Percentiles rank a stretch among this genome's conserved stretches.
Evolutionary conservation across 1,139 yeast species (phyloP).

Genomic region (Saccharomycopsis hybrid): DNA sequence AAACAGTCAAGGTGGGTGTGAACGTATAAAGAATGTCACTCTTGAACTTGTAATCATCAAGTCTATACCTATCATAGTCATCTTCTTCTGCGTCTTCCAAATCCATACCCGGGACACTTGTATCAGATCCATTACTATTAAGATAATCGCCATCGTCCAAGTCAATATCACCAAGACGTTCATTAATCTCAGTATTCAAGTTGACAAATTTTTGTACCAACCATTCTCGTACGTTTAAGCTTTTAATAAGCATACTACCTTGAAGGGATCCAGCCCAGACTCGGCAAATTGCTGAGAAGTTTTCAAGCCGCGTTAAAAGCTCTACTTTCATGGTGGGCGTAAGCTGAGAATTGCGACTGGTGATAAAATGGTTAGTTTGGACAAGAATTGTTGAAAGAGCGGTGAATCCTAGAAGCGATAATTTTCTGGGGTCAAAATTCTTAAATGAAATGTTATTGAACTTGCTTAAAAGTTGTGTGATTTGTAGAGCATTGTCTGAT

Average conservation of each 20-base stretch:
- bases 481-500: neutral
- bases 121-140: no score
- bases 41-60: no score
- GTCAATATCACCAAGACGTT: neutral
- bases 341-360: neutral
- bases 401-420: neutral
- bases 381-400: neutral
- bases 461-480: no score
- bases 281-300: constrained; percentile 28
- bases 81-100: no score
- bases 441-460: neutral
- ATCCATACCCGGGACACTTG: no score
- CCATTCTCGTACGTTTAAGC: constrained; percentile 28
- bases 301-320: constrained; percentile 23
- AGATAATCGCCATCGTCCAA: no score
- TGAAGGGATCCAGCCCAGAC: constrained; percentile 30
- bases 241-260: constrained; percentile 9
- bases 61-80: no score
- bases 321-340: neutral
- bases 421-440: neutral
- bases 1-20: no score
- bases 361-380: neutral
- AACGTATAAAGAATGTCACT: no score
- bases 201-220: constrained; percentile 31
- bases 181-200: constrained; percentile 2